phyloP scores from a whole-genome alignment of 176 grass and related monocot species.

The Avena insularis region DNA sequence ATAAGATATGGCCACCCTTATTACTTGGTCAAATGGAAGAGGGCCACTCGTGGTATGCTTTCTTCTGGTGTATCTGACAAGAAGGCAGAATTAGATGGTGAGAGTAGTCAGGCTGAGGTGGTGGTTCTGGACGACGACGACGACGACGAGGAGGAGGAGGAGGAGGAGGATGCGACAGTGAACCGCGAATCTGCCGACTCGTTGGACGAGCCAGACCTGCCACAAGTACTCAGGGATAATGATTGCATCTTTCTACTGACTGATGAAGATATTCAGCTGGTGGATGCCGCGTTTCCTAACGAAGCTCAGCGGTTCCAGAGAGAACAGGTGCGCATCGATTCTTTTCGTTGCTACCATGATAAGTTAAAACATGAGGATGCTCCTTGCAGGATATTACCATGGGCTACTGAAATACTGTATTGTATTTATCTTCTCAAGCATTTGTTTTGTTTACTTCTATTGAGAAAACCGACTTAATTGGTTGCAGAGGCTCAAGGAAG shows the following conservation, averaged over 20 bases:
- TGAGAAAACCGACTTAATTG: no score
- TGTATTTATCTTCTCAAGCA: no score
- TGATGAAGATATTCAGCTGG: conserved; percentile 89
- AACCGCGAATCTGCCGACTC: conserved; percentile 51
- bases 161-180: conserved; percentile 38
- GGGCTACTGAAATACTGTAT: no score
- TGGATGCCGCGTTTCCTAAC: conserved; percentile 81
- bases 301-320: conserved; percentile 66
- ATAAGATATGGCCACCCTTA: conserved; percentile 70
- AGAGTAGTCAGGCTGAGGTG: conserved; percentile 14
- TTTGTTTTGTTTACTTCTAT: no score
- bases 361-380: no score
- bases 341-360: background rate
- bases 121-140: conserved; percentile 24
- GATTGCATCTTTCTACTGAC: conserved; percentile 64
- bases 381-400: no score
- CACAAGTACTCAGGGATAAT: conserved; percentile 69
- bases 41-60: conserved; percentile 36
- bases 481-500: conserved; percentile 78
- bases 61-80: conserved; percentile 32
- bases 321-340: conserved; percentile 59
- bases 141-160: conserved; percentile 15
- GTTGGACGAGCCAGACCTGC: conserved; percentile 75
- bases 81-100: conserved; percentile 32
- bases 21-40: conserved; percentile 90